phyloP scores from a whole-genome alignment of 2,329 filamentous ascomycete species.

The Fusarium foetens region DNA sequence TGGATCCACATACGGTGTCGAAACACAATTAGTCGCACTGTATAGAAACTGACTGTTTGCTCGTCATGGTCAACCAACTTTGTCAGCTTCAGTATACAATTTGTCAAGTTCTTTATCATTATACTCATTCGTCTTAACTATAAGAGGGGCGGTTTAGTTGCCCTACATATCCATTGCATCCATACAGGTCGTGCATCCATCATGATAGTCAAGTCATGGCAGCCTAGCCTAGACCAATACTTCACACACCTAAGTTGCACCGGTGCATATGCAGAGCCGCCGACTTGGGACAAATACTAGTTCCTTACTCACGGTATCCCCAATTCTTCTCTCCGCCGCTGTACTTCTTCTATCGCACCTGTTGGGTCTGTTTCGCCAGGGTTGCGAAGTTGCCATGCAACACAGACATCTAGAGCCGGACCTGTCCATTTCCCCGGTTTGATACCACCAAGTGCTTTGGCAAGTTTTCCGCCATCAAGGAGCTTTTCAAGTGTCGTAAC shows the following conservation, averaged over 20 bases:
- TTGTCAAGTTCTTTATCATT: neutral
- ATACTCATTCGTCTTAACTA: neutral
- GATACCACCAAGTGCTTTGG: conserved; percentile 71
- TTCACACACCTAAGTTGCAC: neutral
- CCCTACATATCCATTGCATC: no score
- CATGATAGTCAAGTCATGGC: neutral
- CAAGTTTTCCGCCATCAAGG: conserved; percentile 80
- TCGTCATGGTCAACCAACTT: neutral
- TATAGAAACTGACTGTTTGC: neutral
- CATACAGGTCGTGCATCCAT: neutral
- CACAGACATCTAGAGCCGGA: conserved; percentile 78
- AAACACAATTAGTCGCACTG: neutral
- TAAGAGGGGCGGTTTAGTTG: neutral
- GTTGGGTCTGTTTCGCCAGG: conserved; percentile 70
- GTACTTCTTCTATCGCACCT: conserved; percentile 70
- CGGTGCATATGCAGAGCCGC: neutral
- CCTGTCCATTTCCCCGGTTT: conserved; percentile 88
- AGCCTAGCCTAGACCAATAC: neutral
- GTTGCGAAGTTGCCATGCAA: conserved; percentile 90
- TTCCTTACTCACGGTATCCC: conserved; percentile 47
- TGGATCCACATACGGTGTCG: neutral
- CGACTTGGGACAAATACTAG: neutral
- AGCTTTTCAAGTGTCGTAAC: conserved; percentile 69
- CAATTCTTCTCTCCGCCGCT: conserved; percentile 61
- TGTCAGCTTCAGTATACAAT: neutral